Percentiles rank a stretch among this genome's conserved stretches.
Conservation (phyloP, 139 green algal genomes). For the Chlorella sp. region DNA sequence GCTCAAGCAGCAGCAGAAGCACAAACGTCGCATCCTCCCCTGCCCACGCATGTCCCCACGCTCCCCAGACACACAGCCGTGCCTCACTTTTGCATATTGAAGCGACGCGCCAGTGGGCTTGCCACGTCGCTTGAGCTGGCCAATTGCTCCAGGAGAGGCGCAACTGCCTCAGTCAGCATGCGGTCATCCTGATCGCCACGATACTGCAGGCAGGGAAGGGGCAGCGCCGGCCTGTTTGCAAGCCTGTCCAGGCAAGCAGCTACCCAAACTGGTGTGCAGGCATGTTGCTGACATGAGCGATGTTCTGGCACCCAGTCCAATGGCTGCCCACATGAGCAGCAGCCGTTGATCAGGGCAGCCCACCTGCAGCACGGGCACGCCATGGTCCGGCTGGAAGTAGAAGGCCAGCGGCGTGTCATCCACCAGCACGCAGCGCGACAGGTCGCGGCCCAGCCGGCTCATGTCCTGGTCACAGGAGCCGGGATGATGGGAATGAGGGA, state of each 20-base stretch:
- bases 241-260: too few species aligned
- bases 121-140: conserved; percentile 63
- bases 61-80: too few species aligned
- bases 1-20: too few species aligned
- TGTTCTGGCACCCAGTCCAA: too few species aligned
- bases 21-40: too few species aligned
- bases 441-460: conserved; percentile 68
- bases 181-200: conserved; percentile 82
- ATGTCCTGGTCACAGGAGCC: conserved; percentile 65
- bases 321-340: too few species aligned
- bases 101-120: conserved; percentile 69
- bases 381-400: conserved; percentile 87
- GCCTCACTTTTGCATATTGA: conserved; percentile 79
- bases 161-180: conserved; percentile 84
- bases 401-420: conserved; percentile 94
- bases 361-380: conserved; percentile 88
- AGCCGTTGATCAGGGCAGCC: not conserved
- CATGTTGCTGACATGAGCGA: too few species aligned
- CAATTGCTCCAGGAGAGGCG: conserved; percentile 81
- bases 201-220: conserved; percentile 55
- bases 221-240: not conserved
- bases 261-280: too few species aligned
- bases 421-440: conserved; percentile 83
- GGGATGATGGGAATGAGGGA: not conserved
- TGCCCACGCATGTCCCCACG: not conserved